Evolutionary conservation across 2,329 filamentous ascomycete species (phyloP).

Genomic region (Geosmithia putterillii): DNA sequence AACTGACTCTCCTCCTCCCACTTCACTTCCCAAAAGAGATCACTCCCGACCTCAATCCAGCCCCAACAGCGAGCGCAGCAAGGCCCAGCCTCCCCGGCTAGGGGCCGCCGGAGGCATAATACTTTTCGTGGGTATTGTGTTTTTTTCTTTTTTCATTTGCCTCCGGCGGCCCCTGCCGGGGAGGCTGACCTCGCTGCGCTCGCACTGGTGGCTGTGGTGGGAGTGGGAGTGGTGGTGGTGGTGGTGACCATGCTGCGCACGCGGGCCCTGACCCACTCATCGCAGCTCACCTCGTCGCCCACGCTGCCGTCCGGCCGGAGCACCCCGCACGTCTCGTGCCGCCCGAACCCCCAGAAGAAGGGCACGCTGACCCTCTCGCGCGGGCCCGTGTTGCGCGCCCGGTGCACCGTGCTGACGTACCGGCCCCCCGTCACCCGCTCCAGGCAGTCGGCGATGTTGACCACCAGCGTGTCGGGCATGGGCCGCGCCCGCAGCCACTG

Average conservation of each 20-base stretch:
- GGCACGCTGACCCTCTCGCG: constrained; percentile 13
- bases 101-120: no score
- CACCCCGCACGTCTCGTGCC: constrained; percentile 26
- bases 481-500: constrained; percentile 29
- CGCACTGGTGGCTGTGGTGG: no score
- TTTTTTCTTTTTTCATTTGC: no score
- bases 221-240: no score
- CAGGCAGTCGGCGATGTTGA: constrained; percentile 39
- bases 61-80: no score
- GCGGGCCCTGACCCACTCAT: constrained; percentile 23
- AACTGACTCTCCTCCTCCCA: no score
- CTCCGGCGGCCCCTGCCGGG: no score
- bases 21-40: no score
- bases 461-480: constrained; percentile 28
- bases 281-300: constrained; percentile 21
- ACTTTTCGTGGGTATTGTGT: no score
- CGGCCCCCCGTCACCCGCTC: constrained; percentile 37
- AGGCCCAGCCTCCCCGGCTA: no score
- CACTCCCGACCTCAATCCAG: no score
- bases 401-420: constrained; percentile 35
- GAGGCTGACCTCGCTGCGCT: no score
- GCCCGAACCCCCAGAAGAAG: constrained; percentile 20
- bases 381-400: constrained; percentile 26
- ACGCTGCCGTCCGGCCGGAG: constrained; percentile 20
- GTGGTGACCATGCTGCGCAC: constrained; percentile 18